Evolutionary conservation across 2,329 filamentous ascomycete species (phyloP), one percentile per base, ranked within the genome.

Genomic region (Colletotrichum camelliae): DNA sequence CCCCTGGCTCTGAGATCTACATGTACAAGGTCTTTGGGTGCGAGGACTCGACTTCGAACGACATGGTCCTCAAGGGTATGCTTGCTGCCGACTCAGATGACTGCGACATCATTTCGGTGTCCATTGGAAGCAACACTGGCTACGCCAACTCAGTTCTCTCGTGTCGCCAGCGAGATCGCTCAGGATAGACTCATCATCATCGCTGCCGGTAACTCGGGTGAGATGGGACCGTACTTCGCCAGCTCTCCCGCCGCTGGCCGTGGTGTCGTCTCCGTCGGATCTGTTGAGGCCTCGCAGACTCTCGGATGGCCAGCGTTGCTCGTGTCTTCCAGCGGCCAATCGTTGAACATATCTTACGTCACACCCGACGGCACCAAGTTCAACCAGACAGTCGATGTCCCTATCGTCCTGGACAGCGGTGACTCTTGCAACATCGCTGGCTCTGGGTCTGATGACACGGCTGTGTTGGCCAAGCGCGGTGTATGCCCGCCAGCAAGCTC

Each of bases 21-120:
- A 79, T 80, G 79, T 81, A 81, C 77, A 79, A 79, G 61, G 70
- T 80, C 69, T 80, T 81, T 65, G 79, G 71, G 7, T 80, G 79
- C 57, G 67, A 60, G 8, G 66, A 27, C 12, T 61, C 37, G 16
- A 79, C 78, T 1, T 67, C 74, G 1, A 79, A 77, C 35, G 80
- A 80, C 61, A 57, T 80, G 24, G 73, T 81, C 7, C 65, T 80
- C 37, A 77, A 79, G 66, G 79, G 76, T 15, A 72, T 81, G 6
- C 74, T 79, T 3, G 72, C 72, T 4, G 80, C 80, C 18, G 76
- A 81, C 18, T 77, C 76, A 2, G 79, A 81, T 31, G 75, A 74
- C 33, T 78, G 77, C 55, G 79, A 80, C n/a, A 77, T 80, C 24
- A 72, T 80, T n/a, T 77, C 72, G 13, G 33, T 78, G 1, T 80